phyloP scores from a whole-genome alignment of 345 rosid species.

The Murraya koenigii region DNA sequence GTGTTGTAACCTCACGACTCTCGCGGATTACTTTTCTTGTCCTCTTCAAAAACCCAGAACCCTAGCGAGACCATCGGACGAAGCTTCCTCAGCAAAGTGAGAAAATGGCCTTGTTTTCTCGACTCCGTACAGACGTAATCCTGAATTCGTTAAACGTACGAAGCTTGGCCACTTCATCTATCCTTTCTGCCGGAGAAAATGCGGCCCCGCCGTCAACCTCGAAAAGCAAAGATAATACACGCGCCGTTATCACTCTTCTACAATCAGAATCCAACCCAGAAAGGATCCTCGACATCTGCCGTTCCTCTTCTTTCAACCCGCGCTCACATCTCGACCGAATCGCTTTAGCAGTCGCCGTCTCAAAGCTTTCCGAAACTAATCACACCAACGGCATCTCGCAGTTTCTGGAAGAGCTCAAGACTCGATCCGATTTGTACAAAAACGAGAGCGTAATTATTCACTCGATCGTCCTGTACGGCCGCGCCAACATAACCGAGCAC shows the following conservation, averaged over 20 bases:
- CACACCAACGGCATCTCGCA: conserved; percentile 41
- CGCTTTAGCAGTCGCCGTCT: conserved; percentile 65
- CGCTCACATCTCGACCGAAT: conserved; percentile 54
- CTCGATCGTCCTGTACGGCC: conserved; percentile 67
- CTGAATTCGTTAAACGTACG: conserved; percentile 21
- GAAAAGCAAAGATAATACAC: conserved; percentile 50
- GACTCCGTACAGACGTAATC: conserved; percentile 34
- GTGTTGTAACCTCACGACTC: too few species aligned
- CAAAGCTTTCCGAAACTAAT: conserved; percentile 46
- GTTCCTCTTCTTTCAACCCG: conserved; percentile 68
- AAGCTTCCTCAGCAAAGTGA: too few species aligned
- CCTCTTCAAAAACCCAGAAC: too few species aligned
- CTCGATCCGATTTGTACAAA: conserved; percentile 51
- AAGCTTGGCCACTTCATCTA: conserved; percentile 32
- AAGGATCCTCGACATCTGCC: conserved; percentile 74
- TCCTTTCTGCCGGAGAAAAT: conserved; percentile 24
- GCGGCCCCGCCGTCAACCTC: conserved; percentile 30
- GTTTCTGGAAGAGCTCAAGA: conserved; percentile 53
- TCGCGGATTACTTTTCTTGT: too few species aligned
- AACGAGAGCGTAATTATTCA: conserved; percentile 57
- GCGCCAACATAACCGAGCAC: conserved; percentile 66
- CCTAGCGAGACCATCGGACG: too few species aligned
- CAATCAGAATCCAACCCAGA: conserved; percentile 66
- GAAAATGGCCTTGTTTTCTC: conserved; percentile 43
- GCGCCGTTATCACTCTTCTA: conserved; percentile 73